Base-by-base conservation (phyloP, 306 rosid species). In the Rosa rugosa region DNA sequence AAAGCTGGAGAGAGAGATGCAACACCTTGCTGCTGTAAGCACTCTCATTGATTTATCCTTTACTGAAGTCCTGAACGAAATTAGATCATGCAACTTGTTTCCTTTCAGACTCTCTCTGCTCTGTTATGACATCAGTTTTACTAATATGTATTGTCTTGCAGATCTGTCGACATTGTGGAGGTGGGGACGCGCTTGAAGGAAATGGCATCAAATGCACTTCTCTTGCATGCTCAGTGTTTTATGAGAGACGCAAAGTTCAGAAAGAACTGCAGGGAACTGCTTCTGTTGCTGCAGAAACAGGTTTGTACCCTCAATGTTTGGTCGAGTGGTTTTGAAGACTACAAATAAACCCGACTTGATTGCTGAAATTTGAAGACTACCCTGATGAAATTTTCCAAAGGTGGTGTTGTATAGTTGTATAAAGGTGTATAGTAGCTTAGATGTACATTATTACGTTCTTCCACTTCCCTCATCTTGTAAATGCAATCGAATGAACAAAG, bases 91-190 rank as follows among this genome's bases (percentile, higher is more conserved):
- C 23, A 23, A 9, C 38, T 60, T 23, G 66, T 23, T 60, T 23
- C 13, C 66, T 23, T 59, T 5, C 42, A 11, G 17, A 63, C 8
- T 11, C 62, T 8, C 18, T 62, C 40, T 27, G 69, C 41, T 63
- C 10, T 31, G 20, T 63, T 63, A 63, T 63, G 69, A 63, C 69
- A 27, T 12, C 8, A 5, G 66, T 4, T 59, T 59, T 59, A 31
- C 31, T 5, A 38, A 50, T 25, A 76, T 45, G 31, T 34, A 20
- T 46, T 36, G 7, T 63, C 65, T 74, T 81, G 82, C 85, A 93
- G 98, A 85, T 94, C 78, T 94, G 98, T 83, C 91, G 86, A 41
- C 97, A 94, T 77, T 94, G 98, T 77, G 98, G 93, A 79, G 98
- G 94, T 0, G 97, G 93, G 9, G 95, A 89, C 34, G 84, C 85